Evolutionary conservation across 2,329 filamentous ascomycete genomes (phyloP).

Genomic region (Penicillium sp.): DNA sequence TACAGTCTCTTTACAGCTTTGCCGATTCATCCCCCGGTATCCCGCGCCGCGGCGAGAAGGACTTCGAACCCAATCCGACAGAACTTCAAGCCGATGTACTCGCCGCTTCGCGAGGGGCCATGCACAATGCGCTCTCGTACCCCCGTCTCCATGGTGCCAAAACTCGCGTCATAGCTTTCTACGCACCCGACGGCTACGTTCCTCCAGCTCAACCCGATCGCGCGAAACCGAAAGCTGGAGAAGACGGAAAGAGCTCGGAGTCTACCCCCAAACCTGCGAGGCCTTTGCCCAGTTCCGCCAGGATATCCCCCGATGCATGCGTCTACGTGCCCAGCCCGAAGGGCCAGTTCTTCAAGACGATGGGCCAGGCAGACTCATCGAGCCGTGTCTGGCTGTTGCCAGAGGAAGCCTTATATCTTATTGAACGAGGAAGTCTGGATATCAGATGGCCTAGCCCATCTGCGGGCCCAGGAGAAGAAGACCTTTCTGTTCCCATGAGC

Average conservation of each 20-base stretch:
- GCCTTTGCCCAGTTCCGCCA: constrained; percentile 10
- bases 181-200: constrained; percentile 59
- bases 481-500: constrained; percentile 76
- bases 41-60: constrained; percentile 91
- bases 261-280: constrained; percentile 12
- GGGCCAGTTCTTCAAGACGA: constrained; percentile 69
- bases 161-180: constrained; percentile 66
- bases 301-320: constrained; percentile 33
- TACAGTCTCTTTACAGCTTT: constrained; percentile 24
- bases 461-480: constrained; percentile 42
- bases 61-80: constrained; percentile 93
- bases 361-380: constrained; percentile 66
- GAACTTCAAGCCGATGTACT: constrained; percentile 74
- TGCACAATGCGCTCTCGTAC: constrained; percentile 81
- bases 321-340: constrained; percentile 70
- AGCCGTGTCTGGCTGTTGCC: constrained; percentile 79
- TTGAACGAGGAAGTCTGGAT: constrained; percentile 85
- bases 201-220: constrained; percentile 18
- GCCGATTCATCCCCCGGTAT: constrained; percentile 48
- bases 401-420: constrained; percentile 84
- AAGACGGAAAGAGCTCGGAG: constrained; percentile 11
- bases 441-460: constrained; percentile 70
- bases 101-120: constrained; percentile 76
- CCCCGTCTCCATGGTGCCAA: constrained; percentile 71
- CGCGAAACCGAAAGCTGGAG: constrained; percentile 14